Conservation (phyloP, 78 protist genomes). For the Creolimax fragrantissima region DNA sequence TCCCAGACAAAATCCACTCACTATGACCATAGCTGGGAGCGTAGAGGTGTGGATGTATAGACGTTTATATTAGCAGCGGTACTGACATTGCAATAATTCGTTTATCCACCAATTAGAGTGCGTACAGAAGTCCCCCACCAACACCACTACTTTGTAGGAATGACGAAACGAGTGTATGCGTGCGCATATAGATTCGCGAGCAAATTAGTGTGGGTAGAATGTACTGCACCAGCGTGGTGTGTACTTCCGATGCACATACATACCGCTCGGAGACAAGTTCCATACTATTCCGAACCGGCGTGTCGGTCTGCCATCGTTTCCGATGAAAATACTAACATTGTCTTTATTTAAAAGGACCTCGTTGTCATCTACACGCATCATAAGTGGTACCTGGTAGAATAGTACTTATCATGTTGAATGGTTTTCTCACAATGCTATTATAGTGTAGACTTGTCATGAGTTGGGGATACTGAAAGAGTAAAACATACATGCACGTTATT, state of each 20-base stretch:
- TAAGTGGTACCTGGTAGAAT: neutral
- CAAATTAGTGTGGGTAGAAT: too few relatives aligned
- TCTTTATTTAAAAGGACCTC: neutral
- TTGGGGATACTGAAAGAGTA: neutral
- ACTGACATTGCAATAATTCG: too few relatives aligned
- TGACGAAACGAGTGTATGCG: too few relatives aligned
- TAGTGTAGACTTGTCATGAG: too few relatives aligned
- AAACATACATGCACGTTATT: neutral
- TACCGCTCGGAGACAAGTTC: neutral
- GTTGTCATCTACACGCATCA: neutral
- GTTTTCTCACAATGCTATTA: too few relatives aligned
- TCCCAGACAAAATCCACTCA: neutral
- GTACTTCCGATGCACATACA: too few relatives aligned
- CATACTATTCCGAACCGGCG: neutral
- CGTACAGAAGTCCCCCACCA: too few relatives aligned
- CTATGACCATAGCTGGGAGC: neutral
- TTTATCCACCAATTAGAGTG: too few relatives aligned
- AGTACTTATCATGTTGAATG: too few relatives aligned
- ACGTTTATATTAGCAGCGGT: neutral
- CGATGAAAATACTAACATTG: slow-evolving; percentile 5
- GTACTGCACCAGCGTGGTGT: too few relatives aligned
- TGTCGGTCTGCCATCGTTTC: neutral
- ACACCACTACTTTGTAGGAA: too few relatives aligned
- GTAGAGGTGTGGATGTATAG: neutral
- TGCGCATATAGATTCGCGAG: too few relatives aligned